Evolutionary conservation across 495 filamentous ascomycete genomes (phyloP).

Genomic region (Cenococcum geophilum): DNA sequence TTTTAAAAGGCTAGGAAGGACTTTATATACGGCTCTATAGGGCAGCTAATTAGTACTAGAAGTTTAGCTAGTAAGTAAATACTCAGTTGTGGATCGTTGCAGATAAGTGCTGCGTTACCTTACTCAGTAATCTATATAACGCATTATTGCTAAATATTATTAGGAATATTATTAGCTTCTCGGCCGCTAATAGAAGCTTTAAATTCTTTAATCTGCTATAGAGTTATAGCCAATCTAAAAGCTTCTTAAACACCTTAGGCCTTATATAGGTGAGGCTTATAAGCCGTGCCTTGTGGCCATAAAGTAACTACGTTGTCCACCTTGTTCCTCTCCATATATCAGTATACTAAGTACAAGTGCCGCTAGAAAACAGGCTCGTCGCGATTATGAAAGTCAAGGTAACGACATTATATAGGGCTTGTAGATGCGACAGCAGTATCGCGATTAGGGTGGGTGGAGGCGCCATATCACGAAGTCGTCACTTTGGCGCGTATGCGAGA

Average conservation of each 20-base stretch:
- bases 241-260: too few relatives aligned
- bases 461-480: too few relatives aligned
- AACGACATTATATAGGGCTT: too few relatives aligned
- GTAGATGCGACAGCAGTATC: too few relatives aligned
- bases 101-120: not conserved
- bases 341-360: not conserved
- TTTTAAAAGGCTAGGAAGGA: not conserved
- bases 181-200: not conserved
- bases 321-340: not conserved
- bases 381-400: too few relatives aligned
- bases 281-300: not conserved
- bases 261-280: too few relatives aligned
- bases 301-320: not conserved
- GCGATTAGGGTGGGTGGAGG: too few relatives aligned
- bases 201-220: not conserved
- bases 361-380: not conserved
- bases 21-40: not conserved
- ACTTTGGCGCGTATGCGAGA: too few relatives aligned
- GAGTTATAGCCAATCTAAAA: not conserved
- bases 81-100: not conserved
- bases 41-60: not conserved
- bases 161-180: not conserved
- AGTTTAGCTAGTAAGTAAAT: not conserved
- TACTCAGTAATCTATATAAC: not conserved
- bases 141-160: not conserved